Evolutionary conservation across 495 filamentous ascomycete genomes (phyloP).

Genomic region (Annulohypoxylon stygium): DNA sequence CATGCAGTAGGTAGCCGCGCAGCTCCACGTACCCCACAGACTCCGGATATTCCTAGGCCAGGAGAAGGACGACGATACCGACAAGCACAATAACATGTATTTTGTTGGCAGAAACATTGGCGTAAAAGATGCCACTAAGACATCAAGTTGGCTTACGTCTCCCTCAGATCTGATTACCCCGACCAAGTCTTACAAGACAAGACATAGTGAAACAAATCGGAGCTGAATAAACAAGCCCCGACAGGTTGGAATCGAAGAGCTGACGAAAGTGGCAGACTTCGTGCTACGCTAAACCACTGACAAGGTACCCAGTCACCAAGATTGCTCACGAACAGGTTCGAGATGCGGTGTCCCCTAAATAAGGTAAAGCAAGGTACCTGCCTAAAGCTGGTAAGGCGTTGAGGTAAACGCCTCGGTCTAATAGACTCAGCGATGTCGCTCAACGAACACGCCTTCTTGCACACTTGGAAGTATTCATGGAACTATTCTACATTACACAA

Average conservation of each 20-base stretch:
- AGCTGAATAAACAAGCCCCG: conserved; percentile 12
- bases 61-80: conserved; percentile 11
- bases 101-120: neutral
- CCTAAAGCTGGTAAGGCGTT: neutral
- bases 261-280: conserved; percentile 1
- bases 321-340: neutral
- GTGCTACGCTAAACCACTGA: neutral
- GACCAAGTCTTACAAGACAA: neutral
- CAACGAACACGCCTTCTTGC: neutral
- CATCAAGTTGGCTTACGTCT: neutral
- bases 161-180: conserved; percentile 9
- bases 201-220: conserved; percentile 19
- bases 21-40: conserved; percentile 37
- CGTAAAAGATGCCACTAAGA: neutral
- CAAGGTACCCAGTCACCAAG: neutral
- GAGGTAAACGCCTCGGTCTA: conserved; percentile 7
- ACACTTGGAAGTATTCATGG: conserved; percentile 3
- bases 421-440: conserved; percentile 26
- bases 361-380: neutral
- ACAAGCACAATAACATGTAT: conserved; percentile 1
- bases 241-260: conserved; percentile 9
- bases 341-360: conserved; percentile 7
- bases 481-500: neutral
- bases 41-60: conserved; percentile 6
- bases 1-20: conserved; percentile 25